Evolutionary conservation across 495 filamentous ascomycete species (phyloP), one percentile per base, ranked within the genome.

Genomic region (Neurospora hispaniola): DNA sequence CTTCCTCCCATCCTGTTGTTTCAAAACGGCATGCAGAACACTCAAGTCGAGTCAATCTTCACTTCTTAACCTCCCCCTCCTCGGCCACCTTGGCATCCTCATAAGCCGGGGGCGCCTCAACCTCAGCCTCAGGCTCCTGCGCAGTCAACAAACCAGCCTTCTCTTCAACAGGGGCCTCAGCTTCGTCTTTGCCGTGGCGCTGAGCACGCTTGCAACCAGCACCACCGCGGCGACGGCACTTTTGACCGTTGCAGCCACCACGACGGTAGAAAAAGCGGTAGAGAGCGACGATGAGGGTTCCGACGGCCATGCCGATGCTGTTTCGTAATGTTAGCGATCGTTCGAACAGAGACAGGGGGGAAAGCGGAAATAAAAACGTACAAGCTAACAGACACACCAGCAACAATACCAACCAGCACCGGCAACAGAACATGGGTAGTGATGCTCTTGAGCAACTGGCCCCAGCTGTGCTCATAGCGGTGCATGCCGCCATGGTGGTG

Each of bases 371-470:
- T 42, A 14, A 6, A 69, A 71, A 81, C 84, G 80, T 79, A 85
- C 84, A 87, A 75, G 81, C 85, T 86, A 69, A 84, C 82, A 66
- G 79, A 79, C n/a, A 88, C 80, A 75, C 87, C 87, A 70, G 85
- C 85, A 39, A 84, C 77, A 62, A 88, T 81, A 69, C 87, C 87
- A 68, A 88, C 78, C 18, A 85, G 73, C 27, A 88, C 78, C 1
- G 86, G 87, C 31, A 88, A 78, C 23, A 88, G 75, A 42, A 88
- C 84, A 73, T 87, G 84, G 10, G 82, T 78, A 44, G 80, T 80
- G 42, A 88, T 80, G 73, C 82, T 82, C 79, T 79, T 82, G 62
- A 88, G 75, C 39, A 86, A 78, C 70, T 80, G 75, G 48, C 76
- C 76, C 80, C 85, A 85, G 72, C 77, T 81, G 71, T 80, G 79